Evolutionary conservation across 1,139 yeast genomes (phyloP).

Genomic region (Yamadazyma mexicana): DNA sequence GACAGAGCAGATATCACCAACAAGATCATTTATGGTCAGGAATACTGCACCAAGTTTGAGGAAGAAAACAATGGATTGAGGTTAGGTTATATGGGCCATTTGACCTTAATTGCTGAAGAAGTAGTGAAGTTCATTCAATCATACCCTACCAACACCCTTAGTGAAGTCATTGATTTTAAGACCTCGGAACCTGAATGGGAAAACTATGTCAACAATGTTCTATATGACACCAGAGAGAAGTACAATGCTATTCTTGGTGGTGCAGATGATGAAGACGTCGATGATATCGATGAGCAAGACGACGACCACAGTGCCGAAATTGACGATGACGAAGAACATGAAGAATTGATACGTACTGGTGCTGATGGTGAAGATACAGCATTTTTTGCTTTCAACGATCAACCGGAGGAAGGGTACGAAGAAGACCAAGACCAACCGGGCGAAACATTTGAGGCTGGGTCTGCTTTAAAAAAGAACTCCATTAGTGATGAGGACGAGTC

Average conservation of each 20-base stretch:
- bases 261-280: constrained; percentile 40
- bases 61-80: constrained; percentile 62
- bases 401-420: not conserved
- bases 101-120: constrained; percentile 93
- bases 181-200: constrained; percentile 73
- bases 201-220: constrained; percentile 76
- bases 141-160: constrained; percentile 61
- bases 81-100: constrained; percentile 96
- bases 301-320: constrained; percentile 14
- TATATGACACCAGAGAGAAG: constrained; percentile 88
- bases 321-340: constrained; percentile 15
- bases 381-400: constrained; percentile 5
- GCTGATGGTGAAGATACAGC: constrained; percentile 4
- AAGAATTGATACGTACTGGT: constrained; percentile 2
- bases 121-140: constrained; percentile 89
- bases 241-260: constrained; percentile 96
- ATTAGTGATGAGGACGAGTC: constrained; percentile 23
- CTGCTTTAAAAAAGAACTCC: constrained; percentile 8
- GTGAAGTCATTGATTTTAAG: constrained; percentile 59
- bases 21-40: constrained; percentile 81
- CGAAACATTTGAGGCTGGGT: not conserved
- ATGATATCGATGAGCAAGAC: constrained; percentile 31
- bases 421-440: constrained; percentile 1
- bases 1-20: constrained; percentile 76
- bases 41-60: constrained; percentile 69